A percentile compares a stretch with the other conserved stretches of the same genome.
phyloP scores from a whole-genome alignment of 257 asterid species.

The Sherardia arvensis region DNA sequence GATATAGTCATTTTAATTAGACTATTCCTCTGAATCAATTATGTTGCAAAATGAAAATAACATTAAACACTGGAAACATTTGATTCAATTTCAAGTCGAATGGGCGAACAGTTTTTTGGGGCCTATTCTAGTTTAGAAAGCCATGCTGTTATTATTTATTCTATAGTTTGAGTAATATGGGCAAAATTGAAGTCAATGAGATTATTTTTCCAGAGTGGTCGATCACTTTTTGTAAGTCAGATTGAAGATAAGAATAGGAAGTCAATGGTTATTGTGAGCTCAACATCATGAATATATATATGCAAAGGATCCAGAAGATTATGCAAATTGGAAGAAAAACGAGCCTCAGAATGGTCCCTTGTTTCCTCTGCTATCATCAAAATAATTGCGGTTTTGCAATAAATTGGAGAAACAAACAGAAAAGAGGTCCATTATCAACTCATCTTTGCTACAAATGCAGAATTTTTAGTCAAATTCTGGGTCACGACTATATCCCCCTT shows the following conservation, averaged over 20 bases:
- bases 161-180: conserved; percentile 4
- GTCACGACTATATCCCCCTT: neutral
- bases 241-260: neutral
- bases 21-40: no score
- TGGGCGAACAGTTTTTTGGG: neutral
- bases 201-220: neutral
- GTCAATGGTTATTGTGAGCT: neutral
- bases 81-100: neutral
- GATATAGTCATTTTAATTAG: neutral
- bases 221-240: neutral
- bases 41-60: neutral
- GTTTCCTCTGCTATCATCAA: neutral
- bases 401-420: neutral
- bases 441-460: no score
- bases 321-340: neutral
- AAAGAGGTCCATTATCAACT: neutral
- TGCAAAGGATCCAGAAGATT: neutral
- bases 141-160: neutral
- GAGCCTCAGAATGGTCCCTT: neutral
- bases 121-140: neutral
- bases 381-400: conserved; percentile 1
- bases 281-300: neutral
- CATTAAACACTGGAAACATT: no score
- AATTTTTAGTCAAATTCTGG: no score
- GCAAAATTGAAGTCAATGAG: neutral